Base-by-base conservation (phyloP, 495 filamentous ascomycete genomes). In the Penicillium steckii region DNA sequence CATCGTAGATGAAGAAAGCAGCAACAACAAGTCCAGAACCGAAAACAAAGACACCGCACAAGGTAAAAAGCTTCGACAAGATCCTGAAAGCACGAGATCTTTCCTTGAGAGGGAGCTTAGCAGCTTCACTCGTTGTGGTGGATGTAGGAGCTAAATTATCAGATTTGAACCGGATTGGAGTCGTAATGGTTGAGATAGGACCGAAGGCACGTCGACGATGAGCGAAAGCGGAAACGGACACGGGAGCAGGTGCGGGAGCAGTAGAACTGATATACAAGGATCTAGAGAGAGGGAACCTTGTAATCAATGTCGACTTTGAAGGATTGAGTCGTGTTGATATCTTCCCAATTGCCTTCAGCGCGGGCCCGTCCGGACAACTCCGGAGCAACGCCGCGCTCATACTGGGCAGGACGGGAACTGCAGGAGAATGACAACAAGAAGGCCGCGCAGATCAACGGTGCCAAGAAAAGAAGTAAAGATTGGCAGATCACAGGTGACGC, bases 1-100 rank as follows among this genome's bases (percentile, higher is more conserved):
- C 85, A 77, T 99, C 95, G 70, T 96, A 99, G 59, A 94, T 59
- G 73, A 99, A 97, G 77, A 99, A 96, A 10, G 79, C 88, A 23
- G 89, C 62, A 3, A 97, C 78, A 3, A 80, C 55, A 9, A 68
- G 72, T 29, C 80, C 75, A 42, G 71, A 65, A 33, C 79, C 70
- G 24, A 85, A 45, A 24, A 83, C 74, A 51, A 87, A 77, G 48
- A 85, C 74, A 15, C 87, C 87, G 17, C 77, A 72, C 56, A 75
- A 81, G 21, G 79, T 72, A 48, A 85, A 79, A 1, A 68, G 63
- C 51, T 79, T 77, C 48, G 78, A 75, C 9, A 75, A 15, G 55
- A 50, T 52, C 22, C 46, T 59, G 5, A 54, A 17, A 25, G 57
- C n/a, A 3, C 50, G 45, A 10, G 64, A 66, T 27, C 42, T 56